Evolutionary conservation across 2,329 filamentous ascomycete species (phyloP), one percentile per base, ranked within the genome.

Genomic region (Allantophomopsis cytisporea): DNA sequence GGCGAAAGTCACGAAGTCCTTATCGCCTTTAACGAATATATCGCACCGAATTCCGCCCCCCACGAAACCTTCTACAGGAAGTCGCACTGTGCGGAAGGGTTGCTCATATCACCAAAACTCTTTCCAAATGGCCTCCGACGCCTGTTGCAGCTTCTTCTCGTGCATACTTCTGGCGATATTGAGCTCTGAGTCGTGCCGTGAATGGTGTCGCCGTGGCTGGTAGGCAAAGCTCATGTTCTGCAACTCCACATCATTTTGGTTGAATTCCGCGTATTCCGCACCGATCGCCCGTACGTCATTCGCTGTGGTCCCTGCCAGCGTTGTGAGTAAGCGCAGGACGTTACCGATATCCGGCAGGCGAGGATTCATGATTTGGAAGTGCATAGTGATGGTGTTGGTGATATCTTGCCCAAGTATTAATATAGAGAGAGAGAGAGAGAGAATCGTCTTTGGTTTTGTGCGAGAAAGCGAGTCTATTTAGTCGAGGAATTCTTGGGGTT

Each of bases 281-380:
- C 35, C 43, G 12, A 35, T 33, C 28, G 39, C 40, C 12, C 35
- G 37, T 23, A 30, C 34, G 2, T 43, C 44, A 7, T 39, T 30
- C n/a, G 34, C 28, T 8, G 43, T 35, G 39, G 18, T 31, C 23
- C 23, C 33, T 17, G 21, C 17, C 34, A 31, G 39, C 21, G 13
- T 31, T 34, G 32, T 48, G 44, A 48, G 39, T 46, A 48, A 48
- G 43, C 46, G 44, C 15, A 42, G 35, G 44, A 44, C 45, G 42
- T 16, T 30, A 6, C 8, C 23, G 20, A 35, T 32, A 31, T 13
- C 23, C n/a, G 28, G 32, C 18, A 28, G 23, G 23, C 23, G 23
- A 8, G 23, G 23, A 28, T 28, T 28, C 23, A 28, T 28, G 23
- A 13, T 39, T 39, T 20, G 30, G 3, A 28, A 16, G 31, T 14